Evolutionary conservation across 2,329 filamentous ascomycete species (phyloP).

Genomic region (Grosmannia huntii): DNA sequence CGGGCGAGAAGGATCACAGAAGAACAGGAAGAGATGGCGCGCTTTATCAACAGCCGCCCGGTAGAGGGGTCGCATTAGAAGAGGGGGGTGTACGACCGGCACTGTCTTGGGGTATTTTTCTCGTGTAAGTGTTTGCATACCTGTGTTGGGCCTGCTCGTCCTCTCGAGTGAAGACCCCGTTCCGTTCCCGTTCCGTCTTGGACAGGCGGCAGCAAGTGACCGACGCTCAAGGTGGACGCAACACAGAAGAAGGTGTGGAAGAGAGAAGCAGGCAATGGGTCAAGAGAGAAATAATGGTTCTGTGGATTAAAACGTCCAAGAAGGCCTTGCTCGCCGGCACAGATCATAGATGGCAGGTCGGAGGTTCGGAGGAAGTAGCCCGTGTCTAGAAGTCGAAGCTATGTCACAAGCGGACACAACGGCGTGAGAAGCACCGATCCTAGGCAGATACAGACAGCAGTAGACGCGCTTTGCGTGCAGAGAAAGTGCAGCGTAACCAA

Average conservation of each 20-base stretch:
- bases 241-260: not conserved
- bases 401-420: not conserved
- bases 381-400: not conserved
- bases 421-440: not conserved
- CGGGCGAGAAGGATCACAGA: not conserved
- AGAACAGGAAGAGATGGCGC: not conserved
- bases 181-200: no score
- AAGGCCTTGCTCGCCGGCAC: not conserved
- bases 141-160: not conserved
- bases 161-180: no score
- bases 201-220: not conserved
- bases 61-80: not conserved
- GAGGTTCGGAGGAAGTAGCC: not conserved
- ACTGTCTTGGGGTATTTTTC: not conserved
- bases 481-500: not conserved
- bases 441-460: not conserved
- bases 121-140: not conserved
- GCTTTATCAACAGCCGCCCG: not conserved
- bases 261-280: not conserved
- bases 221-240: not conserved
- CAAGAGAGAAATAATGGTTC: not conserved
- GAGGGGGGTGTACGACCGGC: not conserved
- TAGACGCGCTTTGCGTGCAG: not conserved
- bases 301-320: not conserved
- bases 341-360: not conserved